phyloP scores from a whole-genome alignment of 139 green algal species.

The Spirogloea muscicola region DNA sequence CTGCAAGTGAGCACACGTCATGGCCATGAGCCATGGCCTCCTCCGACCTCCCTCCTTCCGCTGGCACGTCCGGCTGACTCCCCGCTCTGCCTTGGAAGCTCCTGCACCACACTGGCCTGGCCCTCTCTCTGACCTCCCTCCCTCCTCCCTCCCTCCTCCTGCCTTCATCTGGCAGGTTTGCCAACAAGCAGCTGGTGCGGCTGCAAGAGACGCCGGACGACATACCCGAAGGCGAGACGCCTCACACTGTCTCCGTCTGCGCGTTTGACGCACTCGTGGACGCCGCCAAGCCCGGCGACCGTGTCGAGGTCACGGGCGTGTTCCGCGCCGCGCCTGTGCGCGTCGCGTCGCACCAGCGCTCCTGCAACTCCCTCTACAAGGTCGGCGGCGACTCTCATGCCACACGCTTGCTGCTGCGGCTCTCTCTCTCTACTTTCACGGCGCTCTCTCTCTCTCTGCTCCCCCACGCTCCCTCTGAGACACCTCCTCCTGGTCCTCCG shows the following conservation, averaged over 20 bases:
- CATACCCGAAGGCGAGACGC: constrained; percentile 97
- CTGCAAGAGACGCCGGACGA: constrained; percentile 84
- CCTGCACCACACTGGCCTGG: too few species aligned
- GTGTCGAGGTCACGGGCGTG: constrained; percentile 64
- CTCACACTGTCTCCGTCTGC: constrained; percentile 82
- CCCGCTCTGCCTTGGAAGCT: too few species aligned
- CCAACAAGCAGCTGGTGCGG: constrained; percentile 80
- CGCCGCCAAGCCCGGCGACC: constrained; percentile 70
- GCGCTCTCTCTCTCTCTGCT: not conserved
- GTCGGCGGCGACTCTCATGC: not conserved
- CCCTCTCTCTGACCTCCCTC: constrained; percentile 2
- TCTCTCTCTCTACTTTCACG: not conserved
- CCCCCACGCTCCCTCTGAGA: not conserved
- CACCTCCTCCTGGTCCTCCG: too few species aligned
- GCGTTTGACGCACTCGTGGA: constrained; percentile 68
- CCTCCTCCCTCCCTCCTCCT: not conserved
- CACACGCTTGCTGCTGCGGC: not conserved
- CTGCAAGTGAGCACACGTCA: constrained; percentile 42
- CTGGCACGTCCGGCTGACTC: too few species aligned
- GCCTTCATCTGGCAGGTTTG: constrained; percentile 55
- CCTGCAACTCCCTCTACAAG: constrained; percentile 63
- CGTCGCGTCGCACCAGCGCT: constrained; percentile 59
- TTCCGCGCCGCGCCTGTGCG: constrained; percentile 77
- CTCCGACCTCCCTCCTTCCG: too few species aligned
- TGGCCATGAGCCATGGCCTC: too few species aligned